Evolutionary conservation across 2,329 filamentous ascomycete species (phyloP), one percentile per base, ranked within the genome.

Genomic region (Aaosphaeria arxii): DNA sequence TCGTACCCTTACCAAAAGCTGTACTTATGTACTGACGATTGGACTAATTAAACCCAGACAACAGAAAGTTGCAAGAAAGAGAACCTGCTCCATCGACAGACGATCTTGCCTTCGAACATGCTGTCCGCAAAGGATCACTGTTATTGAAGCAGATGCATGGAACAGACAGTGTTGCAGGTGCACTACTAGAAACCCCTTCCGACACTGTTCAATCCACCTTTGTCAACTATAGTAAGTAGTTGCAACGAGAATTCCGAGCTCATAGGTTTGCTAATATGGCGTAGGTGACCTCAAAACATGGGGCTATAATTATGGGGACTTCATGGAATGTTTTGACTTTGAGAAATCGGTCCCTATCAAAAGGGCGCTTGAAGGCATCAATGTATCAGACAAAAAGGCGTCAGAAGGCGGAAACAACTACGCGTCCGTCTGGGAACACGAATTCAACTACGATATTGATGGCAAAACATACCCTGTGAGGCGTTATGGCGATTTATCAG

Each of bases 291-390:
- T 46, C 2, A 29, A 46, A 29, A 42, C 41, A 3, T 46, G 44
- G 44, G 43, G 43, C 28, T 45, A 45, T 6, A 35, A 30, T 7
- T 11, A 6, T 33, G n/a, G 13, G 6, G 44, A 46, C 7, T 46
- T n/a, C n/a, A 33, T 31, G 5, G 31, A 43, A 5, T 46, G 33
- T 24, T 41, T 41, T 30, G 44, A 46, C 13, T 41, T 41, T 30
- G 42, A 41, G n/a, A 7, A 6, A 6, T 30, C 43, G 6, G 6
- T 42, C 5, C 38, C 30, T 24, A 11, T 46, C 7, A 28, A 6
- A 11, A 32, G 7, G 6, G 44, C 39, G 29, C 39, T 46, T 7
- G 30, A 46, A 24, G 30, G 30, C 29, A 11, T 46, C 6, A 33
- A 33, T 11, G 29, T 46, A 13, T 13, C 28, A 2, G 7, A 36